phyloP scores from a whole-genome alignment of 169 alveolate genomes.

The Cryptosporidium sp. region DNA sequence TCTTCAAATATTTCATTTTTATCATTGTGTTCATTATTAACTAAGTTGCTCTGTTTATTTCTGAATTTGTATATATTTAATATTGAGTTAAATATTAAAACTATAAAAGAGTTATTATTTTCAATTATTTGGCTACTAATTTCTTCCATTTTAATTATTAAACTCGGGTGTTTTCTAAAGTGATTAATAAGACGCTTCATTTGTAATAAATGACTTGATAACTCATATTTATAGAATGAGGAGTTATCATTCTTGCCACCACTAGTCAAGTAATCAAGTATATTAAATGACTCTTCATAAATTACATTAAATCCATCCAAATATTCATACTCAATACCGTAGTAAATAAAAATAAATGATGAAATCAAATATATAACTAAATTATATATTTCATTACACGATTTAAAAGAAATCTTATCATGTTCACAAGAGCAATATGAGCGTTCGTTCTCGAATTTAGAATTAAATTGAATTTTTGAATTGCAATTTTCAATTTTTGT shows the following conservation, averaged over 20 bases:
- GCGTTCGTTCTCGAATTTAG: background rate
- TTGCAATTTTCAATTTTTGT: constrained; percentile 4
- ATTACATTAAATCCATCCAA: constrained; percentile 6
- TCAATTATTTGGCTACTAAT: background rate
- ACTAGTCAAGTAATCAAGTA: constrained; percentile 26
- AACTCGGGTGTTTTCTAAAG: constrained; percentile 10
- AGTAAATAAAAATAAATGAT: constrained; percentile 16
- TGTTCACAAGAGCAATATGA: background rate
- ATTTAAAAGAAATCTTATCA: background rate
- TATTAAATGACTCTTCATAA: constrained; percentile 54
- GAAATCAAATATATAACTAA: constrained; percentile 19
- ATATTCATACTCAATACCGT: constrained; percentile 24
- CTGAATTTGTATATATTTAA: constrained; percentile 13
- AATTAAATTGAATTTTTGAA: background rate
- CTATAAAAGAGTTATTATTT: background rate
- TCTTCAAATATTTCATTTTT: constrained; percentile 20
- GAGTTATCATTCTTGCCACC: background rate
- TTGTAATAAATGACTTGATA: constrained; percentile 1
- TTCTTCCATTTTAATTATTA: background rate
- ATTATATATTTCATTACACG: background rate
- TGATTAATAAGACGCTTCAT: background rate
- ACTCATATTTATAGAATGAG: constrained; percentile 8
- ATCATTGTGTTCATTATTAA: background rate
- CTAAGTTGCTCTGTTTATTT: background rate
- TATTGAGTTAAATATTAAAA: constrained; percentile 42